Evolutionary conservation across 129 eudicot species (phyloP), one percentile per base, ranked within the genome.

Genomic region (Deinandra increscens): DNA sequence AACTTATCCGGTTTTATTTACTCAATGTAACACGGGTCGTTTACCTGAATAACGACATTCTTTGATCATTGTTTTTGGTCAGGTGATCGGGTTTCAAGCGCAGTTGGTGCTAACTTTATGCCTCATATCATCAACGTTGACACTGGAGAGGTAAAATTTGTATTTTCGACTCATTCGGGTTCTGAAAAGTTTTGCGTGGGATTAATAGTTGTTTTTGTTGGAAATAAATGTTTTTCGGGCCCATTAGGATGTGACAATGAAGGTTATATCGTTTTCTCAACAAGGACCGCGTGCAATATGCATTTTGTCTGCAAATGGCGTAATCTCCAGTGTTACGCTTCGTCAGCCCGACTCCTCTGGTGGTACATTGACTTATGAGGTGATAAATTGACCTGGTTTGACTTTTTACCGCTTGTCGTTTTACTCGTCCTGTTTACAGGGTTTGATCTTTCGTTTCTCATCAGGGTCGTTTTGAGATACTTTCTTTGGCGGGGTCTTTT

Each of bases 401-500:
- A 44, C 33, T 31, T 19, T 39, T 20, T 34, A 18, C 51, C 56
- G 0, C 26, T n/a, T n/a, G n/a, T n/a, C n/a, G n/a, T n/a, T n/a
- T n/a, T n/a, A n/a, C n/a, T n/a, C 10, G 60, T 43, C 51, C 29
- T 23, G 6, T 43, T 31, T 7, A 26, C 5, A 7, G 10, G 34
- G 5, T 4, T 14, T 66, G n/a, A 49, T 43, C 20, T 4, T 7
- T 55, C 31, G 43, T 56, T 3, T 14, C 41, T 56, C 34, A 72
- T 63, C 82, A 93, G 99, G 99, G 99, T 4, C 92, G 88, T n/a
- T 93, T 93, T 71, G 93, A 93, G 75, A 87, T 93, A 51, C 87
- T 89, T 34, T 87, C 99, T 0, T 68, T 93, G 53, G 74, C 90
- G 5, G 99, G 99, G 26, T 93, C 97, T 1, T 93, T 93, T 75